These are phyloP conservation scores for Elsinoe perseae DNA, from an alignment of 2,329 filamentous ascomycete species.

Conservation along the genomic window DNA sequence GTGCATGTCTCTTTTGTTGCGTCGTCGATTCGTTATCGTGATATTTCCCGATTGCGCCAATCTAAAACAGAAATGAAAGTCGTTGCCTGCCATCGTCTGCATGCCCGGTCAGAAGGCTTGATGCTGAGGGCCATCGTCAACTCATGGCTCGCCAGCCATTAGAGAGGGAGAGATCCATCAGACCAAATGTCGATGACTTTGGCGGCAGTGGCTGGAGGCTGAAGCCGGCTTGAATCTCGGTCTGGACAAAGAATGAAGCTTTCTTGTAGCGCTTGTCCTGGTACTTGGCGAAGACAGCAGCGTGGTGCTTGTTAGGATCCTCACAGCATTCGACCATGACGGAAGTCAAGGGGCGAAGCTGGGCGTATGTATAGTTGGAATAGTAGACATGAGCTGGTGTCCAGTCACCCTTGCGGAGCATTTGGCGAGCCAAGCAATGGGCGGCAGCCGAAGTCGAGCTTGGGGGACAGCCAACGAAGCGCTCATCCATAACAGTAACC, in stretches of 20 bases:
- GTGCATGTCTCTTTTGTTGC: constrained; percentile 5
- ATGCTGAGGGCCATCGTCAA: constrained; percentile 11
- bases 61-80: constrained; percentile 12
- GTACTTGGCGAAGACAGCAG: constrained; percentile 88
- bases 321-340: constrained; percentile 85
- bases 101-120: not conserved
- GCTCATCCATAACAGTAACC: constrained; percentile 94
- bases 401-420: constrained; percentile 89
- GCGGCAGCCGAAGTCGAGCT: constrained; percentile 88
- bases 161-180: constrained; percentile 11
- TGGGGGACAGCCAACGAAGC: constrained; percentile 83
- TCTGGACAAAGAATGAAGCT: constrained; percentile 71
- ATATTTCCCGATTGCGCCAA: not conserved
- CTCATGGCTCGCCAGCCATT: constrained; percentile 11
- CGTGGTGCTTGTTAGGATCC: constrained; percentile 70
- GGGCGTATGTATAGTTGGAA: constrained; percentile 82
- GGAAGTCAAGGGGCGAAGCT: constrained; percentile 68
- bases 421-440: constrained; percentile 81
- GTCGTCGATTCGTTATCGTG: constrained; percentile 12
- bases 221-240: constrained; percentile 59
- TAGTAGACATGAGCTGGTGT: constrained; percentile 77
- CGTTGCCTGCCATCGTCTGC: not conserved
- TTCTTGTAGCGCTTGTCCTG: constrained; percentile 78
- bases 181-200: constrained; percentile 17
- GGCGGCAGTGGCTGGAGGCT: constrained; percentile 34